phyloP scores from a whole-genome alignment of 2,329 filamentous ascomycete genomes.

The Anisogramma anomala region DNA sequence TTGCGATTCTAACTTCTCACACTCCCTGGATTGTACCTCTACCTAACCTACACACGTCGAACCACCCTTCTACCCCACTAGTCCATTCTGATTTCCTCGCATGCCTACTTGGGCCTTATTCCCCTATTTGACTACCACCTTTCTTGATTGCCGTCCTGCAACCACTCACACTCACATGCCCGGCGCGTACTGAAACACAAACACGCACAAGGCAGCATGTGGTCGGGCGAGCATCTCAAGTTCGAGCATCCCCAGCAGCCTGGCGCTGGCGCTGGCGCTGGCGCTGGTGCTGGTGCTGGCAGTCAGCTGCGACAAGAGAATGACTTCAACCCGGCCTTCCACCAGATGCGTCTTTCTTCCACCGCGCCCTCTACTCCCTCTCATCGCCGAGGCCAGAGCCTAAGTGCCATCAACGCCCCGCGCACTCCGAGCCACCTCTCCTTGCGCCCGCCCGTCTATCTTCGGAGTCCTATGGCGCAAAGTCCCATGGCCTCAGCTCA shows the following conservation, averaged over 20 bases:
- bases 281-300: no score
- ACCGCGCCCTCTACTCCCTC: constrained; percentile 12
- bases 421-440: constrained; percentile 11
- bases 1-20: neutral
- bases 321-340: constrained; percentile 13
- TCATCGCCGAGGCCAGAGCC: constrained; percentile 13
- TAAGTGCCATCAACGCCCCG: constrained; percentile 10
- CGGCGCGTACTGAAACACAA: neutral
- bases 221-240: constrained; percentile 12
- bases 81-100: neutral
- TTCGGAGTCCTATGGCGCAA: constrained; percentile 13
- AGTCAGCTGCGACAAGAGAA: constrained; percentile 1
- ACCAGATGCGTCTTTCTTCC: constrained; percentile 6
- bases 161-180: neutral
- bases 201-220: constrained; percentile 8
- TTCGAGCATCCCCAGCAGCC: constrained; percentile 13
- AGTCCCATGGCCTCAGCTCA: constrained; percentile 10
- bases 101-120: neutral
- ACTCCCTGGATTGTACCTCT: no score
- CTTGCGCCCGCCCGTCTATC: constrained; percentile 12
- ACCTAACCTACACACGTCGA: no score
- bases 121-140: neutral
- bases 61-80: neutral
- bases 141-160: neutral
- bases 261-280: neutral